A percentile compares a stretch with the other conserved stretches of the same genome.
Conservation (phyloP, 805 yeast species). For the Candida orba region DNA sequence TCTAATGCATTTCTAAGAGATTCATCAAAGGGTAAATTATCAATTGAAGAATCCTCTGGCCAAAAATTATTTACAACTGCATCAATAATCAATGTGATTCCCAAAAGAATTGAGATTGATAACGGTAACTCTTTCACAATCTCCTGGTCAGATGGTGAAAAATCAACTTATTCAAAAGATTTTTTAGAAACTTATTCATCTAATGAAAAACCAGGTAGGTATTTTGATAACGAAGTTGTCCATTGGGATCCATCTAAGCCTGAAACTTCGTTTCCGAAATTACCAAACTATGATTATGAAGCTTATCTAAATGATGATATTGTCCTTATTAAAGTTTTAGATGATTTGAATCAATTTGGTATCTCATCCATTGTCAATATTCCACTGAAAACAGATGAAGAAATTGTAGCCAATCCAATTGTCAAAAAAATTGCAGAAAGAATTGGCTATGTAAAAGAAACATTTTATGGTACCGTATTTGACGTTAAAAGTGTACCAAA, state of each 20-base stretch:
- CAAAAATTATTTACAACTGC: conserved; percentile 66
- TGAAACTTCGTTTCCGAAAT: conserved; percentile 13
- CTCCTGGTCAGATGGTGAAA: conserved; percentile 42
- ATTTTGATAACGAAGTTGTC: conserved; percentile 34
- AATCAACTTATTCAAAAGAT: conserved; percentile 33
- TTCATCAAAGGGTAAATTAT: conserved; percentile 40
- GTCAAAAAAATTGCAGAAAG: conserved; percentile 41
- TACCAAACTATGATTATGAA: conserved; percentile 5
- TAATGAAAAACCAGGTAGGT: conserved; percentile 26
- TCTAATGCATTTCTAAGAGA: conserved; percentile 59
- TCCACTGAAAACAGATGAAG: conserved; percentile 33
- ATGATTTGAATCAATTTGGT: conserved; percentile 48
- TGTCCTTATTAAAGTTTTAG: conserved; percentile 31
- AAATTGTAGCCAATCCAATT: conserved; percentile 23
- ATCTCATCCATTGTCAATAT: conserved; percentile 45
- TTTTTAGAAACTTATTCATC: conserved; percentile 42
- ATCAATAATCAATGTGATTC: conserved; percentile 27
- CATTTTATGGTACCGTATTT: conserved; percentile 67
- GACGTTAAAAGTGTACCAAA: conserved; percentile 49
- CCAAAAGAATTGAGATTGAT: conserved; percentile 29
- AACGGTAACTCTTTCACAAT: conserved; percentile 33
- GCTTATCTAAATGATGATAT: conserved; percentile 11
- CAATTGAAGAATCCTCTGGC: conserved; percentile 47
- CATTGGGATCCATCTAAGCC: conserved; percentile 32
- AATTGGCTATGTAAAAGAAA: conserved; percentile 62